A percentile compares a stretch with the other conserved stretches of the same genome.
These are phyloP conservation scores for Mycena leptocephala DNA, from an alignment of 768 basidiomycete species.

Conservation along the genomic window DNA sequence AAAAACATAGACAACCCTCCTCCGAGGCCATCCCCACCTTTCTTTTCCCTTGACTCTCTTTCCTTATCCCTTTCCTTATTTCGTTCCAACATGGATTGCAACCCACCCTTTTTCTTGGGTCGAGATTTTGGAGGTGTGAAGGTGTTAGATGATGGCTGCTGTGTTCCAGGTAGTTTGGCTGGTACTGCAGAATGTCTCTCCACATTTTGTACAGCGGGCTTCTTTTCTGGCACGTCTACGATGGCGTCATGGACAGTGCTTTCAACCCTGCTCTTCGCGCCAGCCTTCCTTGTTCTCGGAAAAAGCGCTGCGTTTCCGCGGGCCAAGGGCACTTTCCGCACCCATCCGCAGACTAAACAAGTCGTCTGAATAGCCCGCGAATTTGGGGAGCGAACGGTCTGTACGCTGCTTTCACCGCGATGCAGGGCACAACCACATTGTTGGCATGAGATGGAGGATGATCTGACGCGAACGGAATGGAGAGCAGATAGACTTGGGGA, in stretches of 20 bases:
- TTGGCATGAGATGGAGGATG: constrained; percentile 40
- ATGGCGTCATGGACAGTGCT: neutral
- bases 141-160: neutral
- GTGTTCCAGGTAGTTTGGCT: constrained; percentile 21
- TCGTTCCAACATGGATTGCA: constrained; percentile 77
- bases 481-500: constrained; percentile 77
- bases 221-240: neutral
- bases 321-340: constrained; percentile 16
- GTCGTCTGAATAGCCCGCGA: constrained; percentile 36
- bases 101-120: constrained; percentile 68
- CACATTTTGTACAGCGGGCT: neutral
- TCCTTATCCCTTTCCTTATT: constrained; percentile 73
- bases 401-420: constrained; percentile 55
- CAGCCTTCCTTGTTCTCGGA: constrained; percentile 25
- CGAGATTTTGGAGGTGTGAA: constrained; percentile 48
- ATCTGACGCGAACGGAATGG: constrained; percentile 63
- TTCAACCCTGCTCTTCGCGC: neutral
- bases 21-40: constrained; percentile 42
- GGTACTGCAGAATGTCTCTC: neutral
- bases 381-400: constrained; percentile 48
- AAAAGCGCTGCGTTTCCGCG: constrained; percentile 32
- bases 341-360: constrained; percentile 40
- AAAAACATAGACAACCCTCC: constrained; percentile 34
- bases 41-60: constrained; percentile 61
- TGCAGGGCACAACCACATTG: constrained; percentile 68